phyloP scores from a whole-genome alignment of 1,284 basidiomycete genomes.

The Melampsora larici-populina region DNA sequence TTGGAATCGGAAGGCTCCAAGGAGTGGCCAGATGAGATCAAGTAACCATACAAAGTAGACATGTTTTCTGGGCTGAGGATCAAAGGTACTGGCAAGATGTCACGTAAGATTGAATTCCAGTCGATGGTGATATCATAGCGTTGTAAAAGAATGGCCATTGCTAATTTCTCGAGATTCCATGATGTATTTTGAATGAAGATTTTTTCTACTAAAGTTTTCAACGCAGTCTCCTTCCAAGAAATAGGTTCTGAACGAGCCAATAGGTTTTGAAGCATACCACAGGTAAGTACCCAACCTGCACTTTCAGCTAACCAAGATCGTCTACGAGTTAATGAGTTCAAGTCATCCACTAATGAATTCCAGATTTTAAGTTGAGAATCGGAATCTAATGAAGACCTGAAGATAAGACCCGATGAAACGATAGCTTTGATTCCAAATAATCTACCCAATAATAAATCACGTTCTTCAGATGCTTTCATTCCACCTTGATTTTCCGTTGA shows the following conservation, averaged over 20 bases:
- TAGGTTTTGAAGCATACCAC: conserved; percentile 1
- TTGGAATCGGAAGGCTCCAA: neutral
- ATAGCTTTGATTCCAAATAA: conserved; percentile 53
- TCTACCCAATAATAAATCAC: conserved; percentile 52
- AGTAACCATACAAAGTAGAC: conserved; percentile 9
- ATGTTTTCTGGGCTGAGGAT: conserved; percentile 29
- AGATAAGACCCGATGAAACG: conserved; percentile 49
- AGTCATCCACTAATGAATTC: conserved; percentile 15
- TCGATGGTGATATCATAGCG: conserved; percentile 12
- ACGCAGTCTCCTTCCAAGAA: conserved; percentile 11
- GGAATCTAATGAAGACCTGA: conserved; percentile 25
- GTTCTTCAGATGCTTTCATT: conserved; percentile 50
- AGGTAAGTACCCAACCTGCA: conserved; percentile 27
- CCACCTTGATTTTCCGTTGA: conserved; percentile 47
- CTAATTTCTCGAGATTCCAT: conserved; percentile 28
- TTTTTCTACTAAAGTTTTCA: conserved; percentile 13
- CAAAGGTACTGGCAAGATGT: conserved; percentile 3
- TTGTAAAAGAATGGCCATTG: conserved; percentile 25
- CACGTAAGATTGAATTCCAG: conserved; percentile 23
- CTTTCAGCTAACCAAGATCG: conserved; percentile 28
- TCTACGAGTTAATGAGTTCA: conserved; percentile 2
- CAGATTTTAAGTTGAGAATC: neutral
- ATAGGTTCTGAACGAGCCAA: neutral
- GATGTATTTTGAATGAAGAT: neutral
- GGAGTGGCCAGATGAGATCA: neutral